phyloP scores from a whole-genome alignment of 2,329 filamentous ascomycete species.

The Dothistroma septosporum region DNA sequence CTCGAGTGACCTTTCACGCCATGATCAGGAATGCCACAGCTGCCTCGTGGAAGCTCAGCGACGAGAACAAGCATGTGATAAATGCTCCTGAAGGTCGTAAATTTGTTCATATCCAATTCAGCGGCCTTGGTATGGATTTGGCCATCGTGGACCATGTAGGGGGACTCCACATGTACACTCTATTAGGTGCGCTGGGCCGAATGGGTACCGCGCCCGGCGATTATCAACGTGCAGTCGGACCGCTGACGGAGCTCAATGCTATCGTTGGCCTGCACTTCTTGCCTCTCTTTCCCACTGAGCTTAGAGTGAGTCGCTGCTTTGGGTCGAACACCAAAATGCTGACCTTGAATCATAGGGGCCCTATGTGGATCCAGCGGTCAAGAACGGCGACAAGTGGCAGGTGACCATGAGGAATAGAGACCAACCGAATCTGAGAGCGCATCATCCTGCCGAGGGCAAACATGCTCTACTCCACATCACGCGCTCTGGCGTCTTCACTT shows the following conservation, averaged over 20 bases:
- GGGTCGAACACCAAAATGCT: not conserved
- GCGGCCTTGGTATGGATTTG: constrained; percentile 70
- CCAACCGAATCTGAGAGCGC: constrained; percentile 58
- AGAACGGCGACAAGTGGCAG: constrained; percentile 53
- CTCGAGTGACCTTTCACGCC: constrained; percentile 66
- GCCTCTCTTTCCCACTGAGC: constrained; percentile 37
- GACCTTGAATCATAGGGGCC: constrained; percentile 31
- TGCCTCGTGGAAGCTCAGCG: constrained; percentile 71
- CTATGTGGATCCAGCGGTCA: constrained; percentile 37
- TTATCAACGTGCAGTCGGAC: constrained; percentile 62
- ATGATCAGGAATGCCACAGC: constrained; percentile 64
- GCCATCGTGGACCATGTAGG: constrained; percentile 78
- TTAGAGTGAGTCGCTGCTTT: constrained; percentile 27
- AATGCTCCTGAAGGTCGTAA: constrained; percentile 59
- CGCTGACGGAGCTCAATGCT: constrained; percentile 64
- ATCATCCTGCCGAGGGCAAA: constrained; percentile 66
- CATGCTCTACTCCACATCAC: constrained; percentile 75
- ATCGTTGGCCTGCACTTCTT: constrained; percentile 83
- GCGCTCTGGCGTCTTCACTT: constrained; percentile 65
- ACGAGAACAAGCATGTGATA: constrained; percentile 64
- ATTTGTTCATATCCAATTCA: constrained; percentile 80
- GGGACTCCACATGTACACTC: constrained; percentile 68
- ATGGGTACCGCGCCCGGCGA: constrained; percentile 53
- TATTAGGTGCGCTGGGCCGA: constrained; percentile 69
- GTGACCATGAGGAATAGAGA: constrained; percentile 65